Evolutionary conservation across 108 stramenopile species (phyloP).

Genomic region (Nitzschia inconspicua): DNA sequence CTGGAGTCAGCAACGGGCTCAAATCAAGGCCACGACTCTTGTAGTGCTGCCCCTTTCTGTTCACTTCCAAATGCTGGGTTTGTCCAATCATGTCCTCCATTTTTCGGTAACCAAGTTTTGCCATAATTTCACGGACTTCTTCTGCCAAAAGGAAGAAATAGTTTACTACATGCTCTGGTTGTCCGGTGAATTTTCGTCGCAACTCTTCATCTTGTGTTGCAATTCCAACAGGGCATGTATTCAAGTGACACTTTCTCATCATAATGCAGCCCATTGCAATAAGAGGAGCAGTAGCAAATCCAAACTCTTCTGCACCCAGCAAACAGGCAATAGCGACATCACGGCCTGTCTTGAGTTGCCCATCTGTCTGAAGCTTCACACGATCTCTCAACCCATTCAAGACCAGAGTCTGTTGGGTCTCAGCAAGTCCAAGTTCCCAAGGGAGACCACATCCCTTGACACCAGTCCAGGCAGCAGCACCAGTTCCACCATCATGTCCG

Average conservation of each 20-base stretch:
- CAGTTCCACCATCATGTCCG: constrained; percentile 95
- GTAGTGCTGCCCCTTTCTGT: constrained; percentile 88
- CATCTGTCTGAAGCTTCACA: constrained; percentile 91
- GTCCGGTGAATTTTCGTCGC: constrained; percentile 90
- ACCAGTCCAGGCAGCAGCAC: constrained; percentile 95
- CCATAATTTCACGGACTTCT: constrained; percentile 95
- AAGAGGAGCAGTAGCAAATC: constrained; percentile 91
- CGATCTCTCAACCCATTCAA: constrained; percentile 90
- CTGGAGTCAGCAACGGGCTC: constrained; percentile 88
- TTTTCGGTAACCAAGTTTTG: constrained; percentile 89
- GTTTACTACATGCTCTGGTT: constrained; percentile 97
- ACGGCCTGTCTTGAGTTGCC: constrained; percentile 92
- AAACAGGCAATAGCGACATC: constrained; percentile 93
- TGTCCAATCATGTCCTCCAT: constrained; percentile 96
- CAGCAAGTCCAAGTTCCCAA: constrained; percentile 95
- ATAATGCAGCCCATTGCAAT: constrained; percentile 96
- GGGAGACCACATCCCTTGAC: constrained; percentile 92
- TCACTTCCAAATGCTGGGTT: constrained; percentile 90
- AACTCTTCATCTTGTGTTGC: constrained; percentile 97
- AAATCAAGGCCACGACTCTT: constrained; percentile 95
- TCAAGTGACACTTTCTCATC: constrained; percentile 97
- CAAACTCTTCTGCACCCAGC: constrained; percentile 93
- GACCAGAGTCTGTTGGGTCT: constrained; percentile 93
- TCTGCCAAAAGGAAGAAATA: constrained; percentile 96
- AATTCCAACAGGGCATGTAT: constrained; percentile 96